phyloP scores from a whole-genome alignment of 1,139 yeast genomes.

The Diutina catenulata region DNA sequence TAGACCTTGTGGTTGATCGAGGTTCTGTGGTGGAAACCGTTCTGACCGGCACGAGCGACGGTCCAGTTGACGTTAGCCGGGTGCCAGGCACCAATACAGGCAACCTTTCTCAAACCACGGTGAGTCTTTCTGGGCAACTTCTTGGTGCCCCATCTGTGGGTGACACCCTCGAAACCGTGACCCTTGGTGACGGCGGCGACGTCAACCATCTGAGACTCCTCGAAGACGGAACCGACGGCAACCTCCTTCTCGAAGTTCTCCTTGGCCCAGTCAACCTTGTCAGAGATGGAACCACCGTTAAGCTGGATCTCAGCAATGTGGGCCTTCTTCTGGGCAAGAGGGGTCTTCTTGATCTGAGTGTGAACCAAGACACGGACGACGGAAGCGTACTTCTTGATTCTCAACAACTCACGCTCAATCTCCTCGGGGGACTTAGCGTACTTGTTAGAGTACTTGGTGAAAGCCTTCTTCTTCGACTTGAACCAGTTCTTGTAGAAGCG shows the following conservation, averaged over 20 bases:
- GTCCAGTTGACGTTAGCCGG: slow-evolving; percentile 99
- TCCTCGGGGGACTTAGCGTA: slow-evolving; percentile 87
- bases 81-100: slow-evolving; percentile 99
- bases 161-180: slow-evolving; percentile 99
- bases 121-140: slow-evolving; percentile 99
- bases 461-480: slow-evolving; percentile 99
- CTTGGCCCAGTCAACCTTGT: slow-evolving; percentile 97
- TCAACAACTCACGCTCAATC: slow-evolving; percentile 93
- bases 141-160: slow-evolving; percentile 99
- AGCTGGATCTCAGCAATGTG: slow-evolving; percentile 99
- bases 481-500: slow-evolving; percentile 99
- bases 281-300: slow-evolving; percentile 98
- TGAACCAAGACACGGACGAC: slow-evolving; percentile 99
- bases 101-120: slow-evolving; percentile 99
- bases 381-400: slow-evolving; percentile 96
- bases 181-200: slow-evolving; percentile 99
- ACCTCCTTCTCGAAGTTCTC: slow-evolving; percentile 99
- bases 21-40: slow-evolving; percentile 99
- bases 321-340: slow-evolving; percentile 98
- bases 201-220: slow-evolving; percentile 97
- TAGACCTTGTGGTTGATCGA: slow-evolving; percentile 99
- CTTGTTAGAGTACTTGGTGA: slow-evolving; percentile 99
- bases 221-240: slow-evolving; percentile 89
- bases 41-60: slow-evolving; percentile 99
- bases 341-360: slow-evolving; percentile 99